Evolutionary conservation across 148 eudicot species (phyloP).

Genomic region (Amaranthus hypochondriacus): DNA sequence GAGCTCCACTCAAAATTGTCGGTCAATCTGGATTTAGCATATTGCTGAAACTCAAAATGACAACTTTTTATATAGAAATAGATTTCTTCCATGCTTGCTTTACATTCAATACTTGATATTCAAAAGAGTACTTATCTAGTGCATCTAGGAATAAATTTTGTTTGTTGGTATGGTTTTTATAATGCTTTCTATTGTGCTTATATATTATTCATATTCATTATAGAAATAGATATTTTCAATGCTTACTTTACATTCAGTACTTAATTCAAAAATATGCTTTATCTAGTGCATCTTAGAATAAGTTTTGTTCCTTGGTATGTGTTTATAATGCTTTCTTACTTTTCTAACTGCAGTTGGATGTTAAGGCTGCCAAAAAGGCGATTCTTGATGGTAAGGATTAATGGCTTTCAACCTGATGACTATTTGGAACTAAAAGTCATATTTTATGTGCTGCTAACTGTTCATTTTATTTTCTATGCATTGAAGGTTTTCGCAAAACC

Average conservation of each 20-base stretch:
- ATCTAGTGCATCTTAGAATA: too few species aligned
- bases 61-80: not conserved
- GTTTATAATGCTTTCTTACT: not conserved
- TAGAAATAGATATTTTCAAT: not conserved
- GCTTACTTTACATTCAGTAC: not conserved
- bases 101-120: not conserved
- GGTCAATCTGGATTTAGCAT: not conserved
- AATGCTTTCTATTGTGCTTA: too few species aligned
- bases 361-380: constrained; percentile 79
- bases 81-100: not conserved
- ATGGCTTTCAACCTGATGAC: not conserved
- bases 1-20: not conserved
- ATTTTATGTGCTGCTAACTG: not conserved
- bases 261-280: not conserved
- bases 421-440: not conserved
- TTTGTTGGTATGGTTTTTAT: too few species aligned
- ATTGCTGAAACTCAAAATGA: too few species aligned
- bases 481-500: constrained; percentile 61
- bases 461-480: not conserved
- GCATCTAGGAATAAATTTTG: too few species aligned
- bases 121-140: not conserved
- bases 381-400: constrained; percentile 65
- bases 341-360: constrained; percentile 55
- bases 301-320: constrained; percentile 8
- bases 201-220: too few species aligned